Evolutionary conservation across 371 early-diverging fungal species (phyloP).

Genomic region (Zychaea mexicana): DNA sequence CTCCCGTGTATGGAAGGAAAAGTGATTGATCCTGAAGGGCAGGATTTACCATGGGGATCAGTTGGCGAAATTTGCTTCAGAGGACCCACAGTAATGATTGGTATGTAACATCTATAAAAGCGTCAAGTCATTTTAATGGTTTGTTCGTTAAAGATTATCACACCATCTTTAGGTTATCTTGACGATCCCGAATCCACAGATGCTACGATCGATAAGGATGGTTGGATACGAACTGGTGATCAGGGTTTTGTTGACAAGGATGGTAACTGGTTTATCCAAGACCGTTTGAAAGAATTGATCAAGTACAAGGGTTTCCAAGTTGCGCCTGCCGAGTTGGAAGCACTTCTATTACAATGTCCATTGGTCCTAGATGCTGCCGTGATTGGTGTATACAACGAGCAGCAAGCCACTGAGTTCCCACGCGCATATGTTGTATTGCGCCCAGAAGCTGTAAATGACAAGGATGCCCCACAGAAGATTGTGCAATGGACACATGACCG

Average conservation of each 20-base stretch:
- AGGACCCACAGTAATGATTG: conserved; percentile 50
- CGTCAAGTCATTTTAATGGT: no score
- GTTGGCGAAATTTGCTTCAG: conserved; percentile 72
- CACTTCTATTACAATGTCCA: conserved; percentile 66
- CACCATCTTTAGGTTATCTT: no score
- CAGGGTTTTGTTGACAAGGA: conserved; percentile 62
- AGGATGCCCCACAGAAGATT: conserved; percentile 28
- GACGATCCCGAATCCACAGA: conserved; percentile 71
- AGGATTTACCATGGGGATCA: conserved; percentile 35
- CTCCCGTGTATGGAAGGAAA: conserved; percentile 69
- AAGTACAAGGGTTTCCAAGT: conserved; percentile 79
- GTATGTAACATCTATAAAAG: no score
- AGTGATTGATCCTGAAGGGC: conserved; percentile 61
- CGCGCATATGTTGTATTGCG: conserved; percentile 72
- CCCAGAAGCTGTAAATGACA: conserved; percentile 17
- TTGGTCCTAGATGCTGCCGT: conserved; percentile 75
- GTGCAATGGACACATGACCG: conserved; percentile 52
- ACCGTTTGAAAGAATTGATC: conserved; percentile 79
- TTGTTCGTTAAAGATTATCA: no score
- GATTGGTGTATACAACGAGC: conserved; percentile 55
- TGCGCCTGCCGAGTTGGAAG: conserved; percentile 75
- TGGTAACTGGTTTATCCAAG: conserved; percentile 59
- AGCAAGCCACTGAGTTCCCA: conserved; percentile 77
- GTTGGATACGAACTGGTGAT: conserved; percentile 88
- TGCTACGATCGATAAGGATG: conserved; percentile 64